Evolutionary conservation across 805 yeast genomes (phyloP).

Genomic region (Starmerella geochares): DNA sequence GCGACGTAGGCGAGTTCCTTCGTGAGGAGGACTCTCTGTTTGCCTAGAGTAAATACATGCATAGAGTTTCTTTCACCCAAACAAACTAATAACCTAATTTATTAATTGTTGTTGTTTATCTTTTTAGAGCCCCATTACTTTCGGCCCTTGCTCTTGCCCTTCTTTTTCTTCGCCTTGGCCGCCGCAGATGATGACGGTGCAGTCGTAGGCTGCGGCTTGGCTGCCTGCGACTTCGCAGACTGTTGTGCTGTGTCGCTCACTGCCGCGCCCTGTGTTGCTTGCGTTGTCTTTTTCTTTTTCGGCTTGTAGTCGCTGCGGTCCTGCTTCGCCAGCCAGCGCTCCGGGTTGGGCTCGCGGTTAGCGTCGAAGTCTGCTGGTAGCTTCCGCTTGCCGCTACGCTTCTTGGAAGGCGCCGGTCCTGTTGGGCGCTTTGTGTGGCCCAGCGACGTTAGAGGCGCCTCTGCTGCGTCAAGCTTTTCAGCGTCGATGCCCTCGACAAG

Average conservation of each 20-base stretch:
- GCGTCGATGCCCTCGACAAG: slow-evolving; percentile 27
- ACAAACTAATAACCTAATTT: not conserved
- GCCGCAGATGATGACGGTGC: slow-evolving; percentile 7
- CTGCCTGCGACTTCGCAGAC: not conserved
- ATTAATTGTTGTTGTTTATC: not conserved
- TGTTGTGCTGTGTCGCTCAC: slow-evolving; percentile 6
- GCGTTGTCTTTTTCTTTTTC: slow-evolving; percentile 51
- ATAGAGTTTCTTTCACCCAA: not conserved
- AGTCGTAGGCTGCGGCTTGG: slow-evolving; percentile 2
- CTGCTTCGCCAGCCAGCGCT: slow-evolving; percentile 85
- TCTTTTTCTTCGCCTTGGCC: slow-evolving; percentile 27
- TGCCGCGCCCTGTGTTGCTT: slow-evolving; percentile 34
- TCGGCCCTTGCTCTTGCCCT: slow-evolving; percentile 31
- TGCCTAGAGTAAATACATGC: slow-evolving; percentile 40
- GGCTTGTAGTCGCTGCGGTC: slow-evolving; percentile 79
- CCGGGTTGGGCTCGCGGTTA: slow-evolving; percentile 43
- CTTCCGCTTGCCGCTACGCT: slow-evolving; percentile 31
- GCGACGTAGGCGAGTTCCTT: slow-evolving; percentile 93
- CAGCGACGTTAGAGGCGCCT: slow-evolving; percentile 2
- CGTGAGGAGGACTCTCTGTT: slow-evolving; percentile 96
- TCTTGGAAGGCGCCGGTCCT: slow-evolving; percentile 23
- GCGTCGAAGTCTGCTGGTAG: slow-evolving; percentile 37
- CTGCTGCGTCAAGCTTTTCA: slow-evolving; percentile 18
- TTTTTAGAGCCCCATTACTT: not conserved
- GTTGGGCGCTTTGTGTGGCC: not conserved